These are phyloP conservation scores for Fraxinus latifolia DNA, from an alignment of 305 asterid species.

Conservation along the genomic window DNA sequence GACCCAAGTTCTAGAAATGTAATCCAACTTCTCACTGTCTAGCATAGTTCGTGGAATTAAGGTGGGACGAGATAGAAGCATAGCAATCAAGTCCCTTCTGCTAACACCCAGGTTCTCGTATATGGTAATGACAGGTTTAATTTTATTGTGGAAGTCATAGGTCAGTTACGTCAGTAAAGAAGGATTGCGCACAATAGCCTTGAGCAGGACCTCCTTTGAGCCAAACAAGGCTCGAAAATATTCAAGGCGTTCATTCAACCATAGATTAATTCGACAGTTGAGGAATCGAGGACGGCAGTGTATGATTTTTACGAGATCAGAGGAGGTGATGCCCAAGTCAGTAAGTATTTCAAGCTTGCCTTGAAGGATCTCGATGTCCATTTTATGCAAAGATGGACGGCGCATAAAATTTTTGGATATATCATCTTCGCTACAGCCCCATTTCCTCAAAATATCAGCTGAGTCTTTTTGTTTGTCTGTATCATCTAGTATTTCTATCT, in stretches of 20 bases:
- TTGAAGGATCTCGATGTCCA: constrained; percentile 40
- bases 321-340: constrained; percentile 48
- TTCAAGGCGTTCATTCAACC: constrained; percentile 51
- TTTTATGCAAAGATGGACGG: constrained; percentile 49
- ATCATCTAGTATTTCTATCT: constrained; percentile 17
- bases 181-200: constrained; percentile 67
- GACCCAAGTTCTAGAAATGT: constrained; percentile 55
- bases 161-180: constrained; percentile 45
- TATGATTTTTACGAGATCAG: constrained; percentile 59
- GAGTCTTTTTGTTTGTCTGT: constrained; percentile 31
- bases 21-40: constrained; percentile 55
- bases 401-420: constrained; percentile 54
- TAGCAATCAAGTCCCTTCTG: constrained; percentile 45
- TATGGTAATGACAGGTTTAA: constrained; percentile 55
- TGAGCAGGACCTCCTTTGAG: constrained; percentile 50
- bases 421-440: constrained; percentile 70
- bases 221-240: constrained; percentile 53
- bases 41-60: constrained; percentile 56
- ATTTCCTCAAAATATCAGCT: constrained; percentile 42
- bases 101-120: constrained; percentile 62
- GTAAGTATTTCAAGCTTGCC: constrained; percentile 58
- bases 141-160: constrained; percentile 56
- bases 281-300: constrained; percentile 75
- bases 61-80: constrained; percentile 69
- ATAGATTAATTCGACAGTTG: constrained; percentile 40